These are phyloP conservation scores for Rhinocladiella similis DNA, from an alignment of 2,329 filamentous ascomycete species.

Conservation along the genomic window DNA sequence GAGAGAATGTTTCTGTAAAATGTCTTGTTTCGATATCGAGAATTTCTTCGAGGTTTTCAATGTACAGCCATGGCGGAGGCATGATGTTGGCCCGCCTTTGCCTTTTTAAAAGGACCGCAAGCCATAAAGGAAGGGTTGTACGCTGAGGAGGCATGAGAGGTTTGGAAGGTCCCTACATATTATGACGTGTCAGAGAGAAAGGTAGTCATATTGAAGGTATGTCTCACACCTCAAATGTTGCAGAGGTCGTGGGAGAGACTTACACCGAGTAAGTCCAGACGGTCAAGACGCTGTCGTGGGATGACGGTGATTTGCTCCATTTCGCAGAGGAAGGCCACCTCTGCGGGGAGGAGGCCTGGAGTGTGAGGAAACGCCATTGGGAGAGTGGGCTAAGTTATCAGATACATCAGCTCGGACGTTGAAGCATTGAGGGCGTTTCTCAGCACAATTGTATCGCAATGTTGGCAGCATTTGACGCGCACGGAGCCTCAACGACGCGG, in stretches of 20 bases:
- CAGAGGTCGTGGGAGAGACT: slow-evolving; percentile 43
- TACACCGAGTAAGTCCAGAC: slow-evolving; percentile 81
- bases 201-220: slow-evolving; percentile 1
- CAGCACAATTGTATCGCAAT: too few species aligned
- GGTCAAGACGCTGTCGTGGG: slow-evolving; percentile 85
- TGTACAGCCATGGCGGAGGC: slow-evolving; percentile 83
- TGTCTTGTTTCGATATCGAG: slow-evolving; percentile 77
- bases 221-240: slow-evolving; percentile 28
- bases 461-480: neutral
- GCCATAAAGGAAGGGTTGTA: slow-evolving; percentile 82
- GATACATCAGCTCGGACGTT: too few species aligned
- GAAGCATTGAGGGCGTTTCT: too few species aligned
- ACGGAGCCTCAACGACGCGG: too few species aligned
- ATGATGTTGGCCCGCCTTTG: slow-evolving; percentile 92
- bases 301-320: slow-evolving; percentile 96
- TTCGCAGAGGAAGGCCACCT: slow-evolving; percentile 93
- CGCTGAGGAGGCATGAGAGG: slow-evolving; percentile 78
- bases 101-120: slow-evolving; percentile 90
- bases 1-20: slow-evolving; percentile 71
- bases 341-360: slow-evolving; percentile 73
- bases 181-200: neutral
- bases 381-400: neutral
- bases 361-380: slow-evolving; percentile 63
- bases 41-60: slow-evolving; percentile 72
- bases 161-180: slow-evolving; percentile 71